Evolutionary conservation across 768 basidiomycete genomes (phyloP), one percentile per base, ranked within the genome.

Genomic region (Hypholoma fasciculare): DNA sequence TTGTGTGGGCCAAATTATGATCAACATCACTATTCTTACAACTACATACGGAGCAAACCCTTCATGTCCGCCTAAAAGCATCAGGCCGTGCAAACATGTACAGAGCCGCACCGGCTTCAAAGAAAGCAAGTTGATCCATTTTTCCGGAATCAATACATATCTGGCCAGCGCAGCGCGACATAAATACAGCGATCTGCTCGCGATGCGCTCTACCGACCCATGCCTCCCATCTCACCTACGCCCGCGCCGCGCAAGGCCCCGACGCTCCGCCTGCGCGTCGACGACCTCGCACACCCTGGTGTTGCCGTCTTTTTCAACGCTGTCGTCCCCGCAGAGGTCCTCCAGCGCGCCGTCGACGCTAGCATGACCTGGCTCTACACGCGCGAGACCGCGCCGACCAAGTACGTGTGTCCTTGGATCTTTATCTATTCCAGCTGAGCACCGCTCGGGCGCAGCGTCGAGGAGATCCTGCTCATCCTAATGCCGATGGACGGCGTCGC

Each of bases 401-500:
- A 74, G 74, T 77, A 20, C 62, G 72, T 57, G 71, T 54, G 42
- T 19, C 23, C 46, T 3, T 37, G 14, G n/a, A 11, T 27, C 4
- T 61, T 16, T 39, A 16, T 27, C 37, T 9, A 27, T 23, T 8
- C 39, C 40, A 9, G 19, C 27, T 30, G 57, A 54, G 26, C 20
- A 58, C 61, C 27, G 67, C 53, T 50, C 20, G 7, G 43, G 12
- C 34, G n/a, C 64, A 87, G 85, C 54, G 82, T 88, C 0, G 56
- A 81, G 53, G 69, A 71, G 17, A 79, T 90, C 63, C 67, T 72
- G 1, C 81, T 90, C 54, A 76, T 88, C 54, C 78, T 90, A 44
- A 78, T 83, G n/a, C 70, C 80, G 23, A 87, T 89, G 78, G 77
- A 78, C 14, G 89, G 88, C 38, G 82, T 90, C 16, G 90, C 90